phyloP scores from a whole-genome alignment of 2,329 filamentous ascomycete species.

The Ceratocystis albifundus region DNA sequence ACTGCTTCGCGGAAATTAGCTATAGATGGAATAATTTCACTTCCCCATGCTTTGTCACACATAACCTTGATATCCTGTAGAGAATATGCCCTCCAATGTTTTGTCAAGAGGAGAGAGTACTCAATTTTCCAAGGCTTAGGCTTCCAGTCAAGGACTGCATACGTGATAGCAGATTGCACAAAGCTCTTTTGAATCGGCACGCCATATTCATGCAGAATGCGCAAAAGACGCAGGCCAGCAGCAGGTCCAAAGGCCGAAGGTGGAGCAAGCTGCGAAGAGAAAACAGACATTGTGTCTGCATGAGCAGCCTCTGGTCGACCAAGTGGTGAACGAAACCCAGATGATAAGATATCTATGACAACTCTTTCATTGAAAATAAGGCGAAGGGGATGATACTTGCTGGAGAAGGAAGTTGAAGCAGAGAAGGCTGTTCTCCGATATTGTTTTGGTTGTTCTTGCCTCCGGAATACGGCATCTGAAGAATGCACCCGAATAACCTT shows the following conservation, averaged over 20 bases:
- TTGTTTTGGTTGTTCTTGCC: not conserved
- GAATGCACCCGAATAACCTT: conserved; percentile 17
- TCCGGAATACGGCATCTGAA: conserved; percentile 19
- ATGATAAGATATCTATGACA: conserved; percentile 17
- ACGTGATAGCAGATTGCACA: conserved; percentile 18
- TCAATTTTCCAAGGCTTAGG: conserved; percentile 20
- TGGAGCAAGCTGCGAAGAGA: not conserved
- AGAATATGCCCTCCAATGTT: conserved; percentile 12
- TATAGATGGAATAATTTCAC: conserved; percentile 16
- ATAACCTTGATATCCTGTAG: conserved; percentile 19
- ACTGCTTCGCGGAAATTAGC: conserved; percentile 3
- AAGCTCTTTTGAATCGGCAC: conserved; percentile 12
- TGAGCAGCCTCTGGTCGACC: conserved; percentile 1
- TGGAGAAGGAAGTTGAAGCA: conserved; percentile 10
- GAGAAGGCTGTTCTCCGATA: conserved; percentile 13
- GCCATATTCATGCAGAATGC: conserved; percentile 13
- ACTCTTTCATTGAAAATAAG: conserved; percentile 21
- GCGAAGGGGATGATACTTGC: conserved; percentile 19
- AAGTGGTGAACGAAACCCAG: conserved; percentile 18
- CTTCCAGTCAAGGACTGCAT: conserved; percentile 20
- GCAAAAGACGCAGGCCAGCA: conserved; percentile 17
- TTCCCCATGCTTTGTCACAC: conserved; percentile 22
- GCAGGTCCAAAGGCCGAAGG: conserved; percentile 20
- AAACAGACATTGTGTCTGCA: conserved; percentile 8
- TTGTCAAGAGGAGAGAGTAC: conserved; percentile 14